phyloP scores from a whole-genome alignment of 805 yeast genomes.

The Jamesozyma spencerorum region DNA sequence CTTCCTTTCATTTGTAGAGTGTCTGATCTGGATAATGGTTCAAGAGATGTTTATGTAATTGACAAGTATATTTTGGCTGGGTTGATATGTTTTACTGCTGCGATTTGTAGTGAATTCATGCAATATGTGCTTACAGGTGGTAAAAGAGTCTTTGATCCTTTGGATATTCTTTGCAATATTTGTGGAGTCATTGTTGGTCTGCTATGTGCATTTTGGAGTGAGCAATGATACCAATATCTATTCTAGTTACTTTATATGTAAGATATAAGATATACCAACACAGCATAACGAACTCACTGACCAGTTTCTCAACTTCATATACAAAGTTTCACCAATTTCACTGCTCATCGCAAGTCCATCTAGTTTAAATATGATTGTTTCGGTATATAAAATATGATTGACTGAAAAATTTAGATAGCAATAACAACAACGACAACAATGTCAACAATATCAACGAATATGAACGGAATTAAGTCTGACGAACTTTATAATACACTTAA shows the following conservation, averaged over 20 bases:
- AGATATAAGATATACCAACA: too few relatives aligned
- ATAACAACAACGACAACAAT: neutral
- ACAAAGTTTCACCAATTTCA: too few relatives aligned
- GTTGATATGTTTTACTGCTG: slow-evolving; percentile 37
- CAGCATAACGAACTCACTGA: too few relatives aligned
- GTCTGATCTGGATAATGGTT: neutral
- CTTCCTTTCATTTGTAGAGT: neutral
- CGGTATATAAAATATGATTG: too few relatives aligned
- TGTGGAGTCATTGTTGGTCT: slow-evolving; percentile 15
- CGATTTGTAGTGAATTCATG: slow-evolving; percentile 42
- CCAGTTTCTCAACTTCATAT: too few relatives aligned
- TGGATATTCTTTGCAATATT: slow-evolving; percentile 37
- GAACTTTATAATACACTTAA: slow-evolving; percentile 8
- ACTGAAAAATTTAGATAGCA: neutral
- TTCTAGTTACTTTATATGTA: too few relatives aligned
- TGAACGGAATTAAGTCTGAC: slow-evolving; percentile 22
- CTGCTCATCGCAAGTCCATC: too few relatives aligned
- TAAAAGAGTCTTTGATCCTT: slow-evolving; percentile 38
- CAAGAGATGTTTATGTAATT: neutral
- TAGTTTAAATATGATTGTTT: too few relatives aligned
- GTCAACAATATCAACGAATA: slow-evolving; percentile 6
- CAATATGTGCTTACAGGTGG: slow-evolving; percentile 32
- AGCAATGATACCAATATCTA: too few relatives aligned
- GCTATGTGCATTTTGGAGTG: neutral
- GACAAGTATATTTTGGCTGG: slow-evolving; percentile 29